Conservation (phyloP, 1,284 basidiomycete genomes). For the Ganoderma lucidum region DNA sequence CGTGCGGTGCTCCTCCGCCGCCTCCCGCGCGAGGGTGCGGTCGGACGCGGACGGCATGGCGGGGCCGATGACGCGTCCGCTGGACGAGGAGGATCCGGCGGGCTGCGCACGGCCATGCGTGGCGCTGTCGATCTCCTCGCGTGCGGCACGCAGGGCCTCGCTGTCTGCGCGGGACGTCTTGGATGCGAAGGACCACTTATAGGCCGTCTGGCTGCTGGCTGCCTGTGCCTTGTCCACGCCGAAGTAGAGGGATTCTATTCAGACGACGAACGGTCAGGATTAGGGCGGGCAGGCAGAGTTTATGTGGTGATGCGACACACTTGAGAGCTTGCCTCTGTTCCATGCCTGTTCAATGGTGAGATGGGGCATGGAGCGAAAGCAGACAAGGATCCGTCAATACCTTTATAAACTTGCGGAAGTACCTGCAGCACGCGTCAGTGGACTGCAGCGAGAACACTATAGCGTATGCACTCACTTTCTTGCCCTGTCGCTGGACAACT, state of each 20-base stretch:
- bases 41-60: constrained; percentile 73
- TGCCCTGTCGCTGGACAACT: constrained; percentile 76
- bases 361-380: not conserved
- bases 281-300: not conserved
- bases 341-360: constrained; percentile 56
- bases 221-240: constrained; percentile 58
- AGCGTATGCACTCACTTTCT: constrained; percentile 60
- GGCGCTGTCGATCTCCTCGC: constrained; percentile 65
- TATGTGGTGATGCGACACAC: constrained; percentile 46
- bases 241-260: constrained; percentile 64
- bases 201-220: constrained; percentile 66
- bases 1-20: constrained; percentile 53
- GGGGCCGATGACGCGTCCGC: constrained; percentile 64
- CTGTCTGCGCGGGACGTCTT: constrained; percentile 57
- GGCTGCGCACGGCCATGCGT: constrained; percentile 51
- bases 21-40: constrained; percentile 68
- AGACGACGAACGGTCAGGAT: constrained; percentile 6
- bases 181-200: constrained; percentile 64
- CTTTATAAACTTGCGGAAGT: constrained; percentile 87
- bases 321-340: constrained; percentile 76
- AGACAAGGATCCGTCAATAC: constrained; percentile 43
- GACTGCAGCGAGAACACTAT: constrained; percentile 32
- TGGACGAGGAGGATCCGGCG: constrained; percentile 34
- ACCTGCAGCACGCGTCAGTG: constrained; percentile 54
- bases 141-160: constrained; percentile 62